These are phyloP conservation scores for Candida andamanensis DNA, from an alignment of 805 yeast genomes.

Conservation along the genomic window DNA sequence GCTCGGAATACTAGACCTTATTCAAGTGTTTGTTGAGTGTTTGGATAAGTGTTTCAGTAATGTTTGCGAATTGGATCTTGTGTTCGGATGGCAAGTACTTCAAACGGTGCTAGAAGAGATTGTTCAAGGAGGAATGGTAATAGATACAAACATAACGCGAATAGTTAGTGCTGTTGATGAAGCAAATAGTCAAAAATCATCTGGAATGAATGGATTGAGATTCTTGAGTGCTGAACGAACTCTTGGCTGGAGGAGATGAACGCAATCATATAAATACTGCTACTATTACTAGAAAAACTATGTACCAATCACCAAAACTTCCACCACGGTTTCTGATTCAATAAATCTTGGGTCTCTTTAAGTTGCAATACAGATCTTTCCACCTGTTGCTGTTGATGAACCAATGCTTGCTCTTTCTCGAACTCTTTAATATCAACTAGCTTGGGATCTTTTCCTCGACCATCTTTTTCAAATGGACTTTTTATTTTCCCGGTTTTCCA, in stretches of 20 bases:
- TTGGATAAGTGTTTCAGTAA: constrained; percentile 88
- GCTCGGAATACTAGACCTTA: constrained; percentile 85
- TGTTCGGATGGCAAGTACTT: constrained; percentile 97
- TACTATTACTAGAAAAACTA: not conserved
- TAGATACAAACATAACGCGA: constrained; percentile 78
- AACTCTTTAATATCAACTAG: constrained; percentile 41
- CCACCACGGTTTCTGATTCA: constrained; percentile 20
- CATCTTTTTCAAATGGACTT: constrained; percentile 60
- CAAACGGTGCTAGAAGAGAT: constrained; percentile 89
- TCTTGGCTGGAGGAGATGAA: constrained; percentile 14
- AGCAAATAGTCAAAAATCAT: constrained; percentile 48
- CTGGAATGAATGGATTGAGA: constrained; percentile 18
- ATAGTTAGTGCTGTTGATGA: constrained; percentile 83
- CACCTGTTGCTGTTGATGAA: constrained; percentile 29
- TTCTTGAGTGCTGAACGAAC: constrained; percentile 20
- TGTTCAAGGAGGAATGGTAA: constrained; percentile 96
- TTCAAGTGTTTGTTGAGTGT: constrained; percentile 95
- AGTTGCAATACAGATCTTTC: constrained; percentile 27
- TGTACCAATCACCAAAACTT: constrained; percentile 5
- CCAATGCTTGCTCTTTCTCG: constrained; percentile 44
- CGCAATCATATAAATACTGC: not conserved
- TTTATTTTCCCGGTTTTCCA: constrained; percentile 74
- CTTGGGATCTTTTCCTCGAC: constrained; percentile 30
- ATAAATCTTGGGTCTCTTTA: constrained; percentile 21
- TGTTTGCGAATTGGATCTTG: constrained; percentile 92